Base-by-base conservation (phyloP, 768 basidiomycete species). In the Pleurotus salmoneostramineus region DNA sequence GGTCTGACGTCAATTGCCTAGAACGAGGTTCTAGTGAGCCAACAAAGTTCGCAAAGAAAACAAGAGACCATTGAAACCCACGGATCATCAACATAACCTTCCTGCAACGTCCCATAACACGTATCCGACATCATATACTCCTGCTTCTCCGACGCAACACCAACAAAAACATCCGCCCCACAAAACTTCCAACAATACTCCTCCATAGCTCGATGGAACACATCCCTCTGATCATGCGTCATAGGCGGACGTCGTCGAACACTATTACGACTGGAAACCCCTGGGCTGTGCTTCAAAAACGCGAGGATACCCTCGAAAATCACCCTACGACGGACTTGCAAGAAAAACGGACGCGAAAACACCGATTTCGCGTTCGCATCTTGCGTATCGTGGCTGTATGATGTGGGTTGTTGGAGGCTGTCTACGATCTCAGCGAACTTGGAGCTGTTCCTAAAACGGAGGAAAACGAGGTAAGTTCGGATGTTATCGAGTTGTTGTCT, bases 361-460 rank as follows among this genome's bases (percentile, higher is more conserved):
- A 50, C 31, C 4, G n/a, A 11, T 5, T 27, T 5, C 34, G 27
- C 7, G 33, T 27, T 48, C 31, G 36, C 10, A 12, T 33, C 32
- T 14, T 55, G n/a, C 12, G 33, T 21, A 5, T 27, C n/a, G 52
- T 17, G 36, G 21, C 21, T 27, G 21, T 4, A 43, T 3, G 52
- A 55, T 40, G 12, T 44, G 36, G 15, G 52, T 15, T 40, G 37
- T 14, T 42, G 34, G 31, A 55, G 12, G 31, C n/a, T 51, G 14
- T 31, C 60, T 4, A 82, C 66, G 8, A 74, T 74, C 46, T 76
- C 65, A 21, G 65, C 62, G 61, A 83, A 85, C 10, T 73, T 74
- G 6, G 69, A 66, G 61, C 81, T 77, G 58, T 85, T 85, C 11
- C 84, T 72, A 60, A 82, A 85, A n/a, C 83, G 77, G 0, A 85